Percentiles rank a stretch among this genome's conserved stretches.
Conservation (phyloP, 495 filamentous ascomycete genomes). For the Ramalina peruviana region DNA sequence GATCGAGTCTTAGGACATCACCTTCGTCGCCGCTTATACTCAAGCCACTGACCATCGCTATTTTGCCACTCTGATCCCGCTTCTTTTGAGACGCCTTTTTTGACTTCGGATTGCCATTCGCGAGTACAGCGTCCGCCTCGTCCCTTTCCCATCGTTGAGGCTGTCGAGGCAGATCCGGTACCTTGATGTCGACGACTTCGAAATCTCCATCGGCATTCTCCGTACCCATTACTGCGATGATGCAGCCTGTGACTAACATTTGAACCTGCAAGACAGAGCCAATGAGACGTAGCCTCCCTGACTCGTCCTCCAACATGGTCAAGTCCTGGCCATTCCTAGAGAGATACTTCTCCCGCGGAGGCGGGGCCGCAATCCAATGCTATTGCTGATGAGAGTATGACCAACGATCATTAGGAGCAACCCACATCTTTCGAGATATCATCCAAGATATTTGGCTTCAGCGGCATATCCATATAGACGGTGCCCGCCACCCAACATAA, state of each 20-base stretch:
- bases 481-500: constrained; percentile 93
- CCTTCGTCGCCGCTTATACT: constrained; percentile 61
- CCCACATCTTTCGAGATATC: constrained; percentile 84
- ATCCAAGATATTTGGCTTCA: constrained; percentile 94
- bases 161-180: constrained; percentile 74
- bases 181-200: constrained; percentile 75
- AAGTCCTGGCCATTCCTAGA: constrained; percentile 43
- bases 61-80: constrained; percentile 31
- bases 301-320: constrained; percentile 90
- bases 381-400: constrained; percentile 19
- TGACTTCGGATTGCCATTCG: constrained; percentile 24
- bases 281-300: constrained; percentile 71
- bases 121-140: constrained; percentile 25
- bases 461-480: constrained; percentile 89
- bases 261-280: constrained; percentile 49
- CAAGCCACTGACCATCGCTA: constrained; percentile 82
- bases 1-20: constrained; percentile 55
- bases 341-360: constrained; percentile 63
- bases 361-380: constrained; percentile 79
- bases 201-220: constrained; percentile 88
- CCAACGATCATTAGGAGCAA: constrained; percentile 3
- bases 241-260: constrained; percentile 77
- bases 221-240: constrained; percentile 81
- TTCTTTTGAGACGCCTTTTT: constrained; percentile 18
- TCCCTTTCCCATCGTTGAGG: constrained; percentile 60